Evolutionary conservation across 805 yeast genomes (phyloP).

Genomic region (Kockiozyma suomiensis): DNA sequence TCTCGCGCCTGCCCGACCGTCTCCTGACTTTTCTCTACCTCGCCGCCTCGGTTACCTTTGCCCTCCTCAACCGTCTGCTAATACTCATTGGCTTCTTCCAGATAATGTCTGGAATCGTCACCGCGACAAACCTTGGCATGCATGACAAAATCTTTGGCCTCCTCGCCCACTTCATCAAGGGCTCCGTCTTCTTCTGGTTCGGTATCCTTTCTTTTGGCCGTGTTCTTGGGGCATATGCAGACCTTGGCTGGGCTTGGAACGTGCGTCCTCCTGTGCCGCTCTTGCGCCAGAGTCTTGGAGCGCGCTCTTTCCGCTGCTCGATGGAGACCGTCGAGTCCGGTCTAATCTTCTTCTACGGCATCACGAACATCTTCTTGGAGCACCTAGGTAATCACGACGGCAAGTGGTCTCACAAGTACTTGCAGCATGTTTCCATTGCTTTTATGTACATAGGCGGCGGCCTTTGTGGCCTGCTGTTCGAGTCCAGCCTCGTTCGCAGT

Average conservation of each 20-base stretch:
- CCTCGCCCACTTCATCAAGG: slow-evolving; percentile 94
- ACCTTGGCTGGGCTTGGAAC: slow-evolving; percentile 93
- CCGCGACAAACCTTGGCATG: slow-evolving; percentile 69
- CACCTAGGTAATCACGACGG: slow-evolving; percentile 80
- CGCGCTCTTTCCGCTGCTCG: slow-evolving; percentile 54
- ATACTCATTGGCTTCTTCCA: slow-evolving; percentile 62
- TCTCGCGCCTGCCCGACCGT: slow-evolving; percentile 32
- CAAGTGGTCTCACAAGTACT: slow-evolving; percentile 83
- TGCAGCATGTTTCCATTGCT: slow-evolving; percentile 89
- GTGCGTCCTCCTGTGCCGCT: slow-evolving; percentile 36
- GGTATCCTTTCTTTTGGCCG: slow-evolving; percentile 84
- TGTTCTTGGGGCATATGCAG: slow-evolving; percentile 77
- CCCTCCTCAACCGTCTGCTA: slow-evolving; percentile 63
- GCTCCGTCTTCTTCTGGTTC: slow-evolving; percentile 77
- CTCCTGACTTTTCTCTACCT: slow-evolving; percentile 38
- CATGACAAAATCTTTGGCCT: slow-evolving; percentile 71
- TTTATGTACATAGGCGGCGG: slow-evolving; percentile 92
- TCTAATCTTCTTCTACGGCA: slow-evolving; percentile 83
- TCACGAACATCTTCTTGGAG: slow-evolving; percentile 87
- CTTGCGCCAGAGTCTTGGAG: slow-evolving; percentile 35
- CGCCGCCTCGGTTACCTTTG: slow-evolving; percentile 49
- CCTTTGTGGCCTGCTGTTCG: slow-evolving; percentile 82
- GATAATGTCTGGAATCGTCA: slow-evolving; percentile 60
- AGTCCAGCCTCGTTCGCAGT: slow-evolving; percentile 48
- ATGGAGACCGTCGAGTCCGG: slow-evolving; percentile 85